Conservation (phyloP, 352 stramenopile genomes). For the Pythium rishiriense region DNA sequence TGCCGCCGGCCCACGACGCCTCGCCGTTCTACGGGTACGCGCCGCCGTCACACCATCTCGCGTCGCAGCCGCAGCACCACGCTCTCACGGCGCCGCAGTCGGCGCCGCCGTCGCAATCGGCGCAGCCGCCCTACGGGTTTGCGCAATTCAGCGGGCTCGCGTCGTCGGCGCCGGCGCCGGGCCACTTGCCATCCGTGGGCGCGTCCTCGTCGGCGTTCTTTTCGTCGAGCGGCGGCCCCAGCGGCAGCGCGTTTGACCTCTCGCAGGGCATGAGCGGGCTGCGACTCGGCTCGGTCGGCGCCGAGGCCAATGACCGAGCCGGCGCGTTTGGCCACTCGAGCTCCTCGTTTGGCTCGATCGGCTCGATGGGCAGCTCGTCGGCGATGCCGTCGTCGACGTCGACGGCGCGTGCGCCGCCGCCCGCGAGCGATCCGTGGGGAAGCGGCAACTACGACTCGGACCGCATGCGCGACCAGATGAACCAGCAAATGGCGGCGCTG, state of each 20-base stretch:
- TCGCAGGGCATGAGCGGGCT: slow-evolving; percentile 42
- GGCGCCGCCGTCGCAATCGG: neutral
- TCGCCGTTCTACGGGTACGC: slow-evolving; percentile 13
- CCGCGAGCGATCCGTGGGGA: slow-evolving; percentile 16
- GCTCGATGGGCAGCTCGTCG: slow-evolving; percentile 1
- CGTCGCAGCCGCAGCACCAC: slow-evolving; percentile 4
- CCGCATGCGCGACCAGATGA: slow-evolving; percentile 67
- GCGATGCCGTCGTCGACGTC: slow-evolving; percentile 21
- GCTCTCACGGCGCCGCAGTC: slow-evolving; percentile 3
- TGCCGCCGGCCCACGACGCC: slow-evolving; percentile 19
- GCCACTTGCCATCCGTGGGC: slow-evolving; percentile 4
- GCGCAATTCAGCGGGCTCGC: slow-evolving; percentile 10
- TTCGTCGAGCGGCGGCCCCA: neutral
- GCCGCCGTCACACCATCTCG: slow-evolving; percentile 4
- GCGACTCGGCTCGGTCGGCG: slow-evolving; percentile 25
- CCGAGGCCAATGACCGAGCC: neutral
- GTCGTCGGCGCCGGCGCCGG: slow-evolving; percentile 14
- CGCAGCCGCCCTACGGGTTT: neutral
- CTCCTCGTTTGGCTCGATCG: slow-evolving; percentile 23
- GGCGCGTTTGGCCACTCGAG: slow-evolving; percentile 2
- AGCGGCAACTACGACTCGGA: slow-evolving; percentile 21
- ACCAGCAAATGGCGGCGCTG: slow-evolving; percentile 74
- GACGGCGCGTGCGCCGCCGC: slow-evolving; percentile 2
- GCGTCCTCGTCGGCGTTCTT: slow-evolving; percentile 18
- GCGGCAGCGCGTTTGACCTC: slow-evolving; percentile 33